Evolutionary conservation across 2,329 filamentous ascomycete species (phyloP).

Genomic region (Colletotrichum camelliae): DNA sequence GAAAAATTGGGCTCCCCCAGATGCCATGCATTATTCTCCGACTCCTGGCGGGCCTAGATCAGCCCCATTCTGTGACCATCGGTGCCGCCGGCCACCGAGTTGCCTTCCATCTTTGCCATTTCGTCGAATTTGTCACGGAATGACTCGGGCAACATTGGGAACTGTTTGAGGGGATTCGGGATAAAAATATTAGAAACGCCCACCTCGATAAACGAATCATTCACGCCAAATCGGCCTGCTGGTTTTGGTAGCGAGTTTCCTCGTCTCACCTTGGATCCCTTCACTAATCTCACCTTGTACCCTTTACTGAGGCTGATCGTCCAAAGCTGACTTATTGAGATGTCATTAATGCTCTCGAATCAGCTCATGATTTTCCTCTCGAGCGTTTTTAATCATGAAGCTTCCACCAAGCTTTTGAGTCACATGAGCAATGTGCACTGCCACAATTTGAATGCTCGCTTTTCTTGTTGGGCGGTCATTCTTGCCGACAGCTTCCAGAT

Average conservation of each 20-base stretch:
- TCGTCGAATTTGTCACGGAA: constrained; percentile 10
- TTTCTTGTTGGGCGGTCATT: not conserved
- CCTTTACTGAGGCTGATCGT: not conserved
- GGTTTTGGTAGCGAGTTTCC: not conserved
- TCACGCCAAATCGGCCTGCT: not conserved
- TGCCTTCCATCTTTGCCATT: not conserved
- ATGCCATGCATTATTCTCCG: not conserved
- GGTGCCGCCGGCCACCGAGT: not conserved
- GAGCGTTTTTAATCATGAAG: not conserved
- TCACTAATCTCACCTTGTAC: not conserved
- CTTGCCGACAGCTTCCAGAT: not conserved
- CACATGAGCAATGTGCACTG: not conserved
- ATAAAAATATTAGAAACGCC: not conserved
- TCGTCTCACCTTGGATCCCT: not conserved
- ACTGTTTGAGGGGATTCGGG: not conserved
- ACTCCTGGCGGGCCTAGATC: not conserved
- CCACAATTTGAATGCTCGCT: not conserved
- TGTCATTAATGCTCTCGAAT: not conserved
- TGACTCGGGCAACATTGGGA: not conserved
- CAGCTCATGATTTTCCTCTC: not conserved
- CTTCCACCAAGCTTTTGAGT: not conserved
- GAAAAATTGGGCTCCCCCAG: not conserved
- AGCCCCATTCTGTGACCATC: not conserved
- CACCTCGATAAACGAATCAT: not conserved
- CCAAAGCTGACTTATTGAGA: not conserved